These are phyloP conservation scores for Suhomyces guaymorum DNA, from an alignment of 1,139 yeast genomes.

Conservation along the genomic window DNA sequence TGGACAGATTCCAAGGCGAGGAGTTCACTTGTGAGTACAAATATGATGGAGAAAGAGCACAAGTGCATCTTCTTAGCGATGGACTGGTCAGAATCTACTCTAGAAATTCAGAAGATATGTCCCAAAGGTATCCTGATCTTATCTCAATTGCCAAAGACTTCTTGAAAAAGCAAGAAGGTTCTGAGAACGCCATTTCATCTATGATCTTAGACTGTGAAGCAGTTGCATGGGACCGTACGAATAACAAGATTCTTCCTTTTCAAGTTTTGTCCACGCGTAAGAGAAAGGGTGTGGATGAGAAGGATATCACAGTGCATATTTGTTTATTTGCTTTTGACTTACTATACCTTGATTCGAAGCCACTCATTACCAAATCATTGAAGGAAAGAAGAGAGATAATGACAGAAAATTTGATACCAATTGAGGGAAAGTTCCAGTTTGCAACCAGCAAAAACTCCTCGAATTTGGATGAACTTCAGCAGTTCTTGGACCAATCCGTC, in stretches of 20 bases:
- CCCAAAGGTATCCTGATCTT: conserved; percentile 91
- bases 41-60: conserved; percentile 98
- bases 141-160: conserved; percentile 67
- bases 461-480: conserved; percentile 76
- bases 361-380: conserved; percentile 68
- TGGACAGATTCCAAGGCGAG: conserved; percentile 83
- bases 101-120: conserved; percentile 96
- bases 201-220: conserved; percentile 94
- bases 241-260: conserved; percentile 80
- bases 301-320: conserved; percentile 85
- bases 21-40: conserved; percentile 94
- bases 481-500: conserved; percentile 85
- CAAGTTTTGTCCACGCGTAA: conserved; percentile 91
- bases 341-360: conserved; percentile 67
- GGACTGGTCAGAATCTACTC: conserved; percentile 81
- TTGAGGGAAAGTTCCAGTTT: conserved; percentile 78
- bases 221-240: conserved; percentile 92
- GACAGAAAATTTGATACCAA: conserved; percentile 54
- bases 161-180: conserved; percentile 36
- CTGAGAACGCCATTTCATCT: conserved; percentile 28
- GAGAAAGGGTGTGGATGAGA: conserved; percentile 85
- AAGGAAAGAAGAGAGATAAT: conserved; percentile 68
- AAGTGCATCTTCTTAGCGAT: conserved; percentile 70
- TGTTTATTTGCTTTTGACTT: conserved; percentile 92
- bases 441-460: conserved; percentile 77